A percentile compares a stretch with the other conserved stretches of the same genome.
These are phyloP conservation scores for Apocynum venetum DNA, from an alignment of 257 asterid species.

Conservation along the genomic window DNA sequence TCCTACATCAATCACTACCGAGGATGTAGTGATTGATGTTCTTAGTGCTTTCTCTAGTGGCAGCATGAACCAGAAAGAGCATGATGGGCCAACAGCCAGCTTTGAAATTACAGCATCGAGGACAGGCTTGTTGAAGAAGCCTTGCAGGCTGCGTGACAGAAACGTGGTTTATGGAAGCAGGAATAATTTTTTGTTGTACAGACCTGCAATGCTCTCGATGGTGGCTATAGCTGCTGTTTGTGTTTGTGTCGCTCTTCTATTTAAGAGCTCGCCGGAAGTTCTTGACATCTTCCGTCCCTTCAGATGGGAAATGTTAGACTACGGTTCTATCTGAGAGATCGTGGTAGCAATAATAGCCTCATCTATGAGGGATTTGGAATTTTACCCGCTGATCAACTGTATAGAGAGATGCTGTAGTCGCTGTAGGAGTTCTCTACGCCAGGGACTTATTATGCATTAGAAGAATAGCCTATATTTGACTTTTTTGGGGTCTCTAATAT, in stretches of 20 bases:
- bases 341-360: neutral
- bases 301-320: slow-evolving; percentile 81
- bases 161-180: slow-evolving; percentile 33
- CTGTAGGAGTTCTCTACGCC: neutral
- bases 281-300: slow-evolving; percentile 61
- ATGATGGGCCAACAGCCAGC: slow-evolving; percentile 24
- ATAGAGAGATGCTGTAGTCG: neutral
- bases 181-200: slow-evolving; percentile 43
- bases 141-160: slow-evolving; percentile 49
- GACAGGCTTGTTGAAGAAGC: slow-evolving; percentile 20
- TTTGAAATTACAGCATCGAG: slow-evolving; percentile 37
- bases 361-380: no score
- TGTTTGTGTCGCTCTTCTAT: slow-evolving; percentile 76
- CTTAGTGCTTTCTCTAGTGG: slow-evolving; percentile 29
- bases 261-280: slow-evolving; percentile 66
- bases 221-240: slow-evolving; percentile 78
- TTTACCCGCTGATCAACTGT: neutral
- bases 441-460: neutral
- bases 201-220: slow-evolving; percentile 76
- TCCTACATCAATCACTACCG: slow-evolving; percentile 13
- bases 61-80: slow-evolving; percentile 40
- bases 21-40: slow-evolving; percentile 53
- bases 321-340: slow-evolving; percentile 48
- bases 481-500: no score
- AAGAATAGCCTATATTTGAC: neutral